phyloP scores from a whole-genome alignment of 257 asterid genomes.

The Solanum piurae region DNA sequence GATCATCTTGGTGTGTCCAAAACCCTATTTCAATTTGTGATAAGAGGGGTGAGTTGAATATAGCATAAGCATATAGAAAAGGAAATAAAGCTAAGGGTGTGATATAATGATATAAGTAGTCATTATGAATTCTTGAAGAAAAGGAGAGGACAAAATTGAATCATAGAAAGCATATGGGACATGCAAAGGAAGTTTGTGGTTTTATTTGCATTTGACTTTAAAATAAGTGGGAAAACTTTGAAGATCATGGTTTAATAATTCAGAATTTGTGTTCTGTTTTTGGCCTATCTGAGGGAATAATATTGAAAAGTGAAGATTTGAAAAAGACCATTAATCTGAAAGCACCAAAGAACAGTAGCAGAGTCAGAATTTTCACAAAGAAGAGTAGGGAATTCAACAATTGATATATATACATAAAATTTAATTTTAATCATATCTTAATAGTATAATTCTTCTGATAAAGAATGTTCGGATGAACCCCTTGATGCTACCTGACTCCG shows the following conservation, averaged over 20 bases:
- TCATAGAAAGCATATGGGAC: neutral
- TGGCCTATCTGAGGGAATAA: neutral
- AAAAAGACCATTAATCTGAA: neutral
- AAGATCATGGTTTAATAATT: conserved; percentile 4
- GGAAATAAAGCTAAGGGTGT: neutral
- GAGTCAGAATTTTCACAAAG: neutral
- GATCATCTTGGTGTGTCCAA: neutral
- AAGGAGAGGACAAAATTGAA: conserved; percentile 23
- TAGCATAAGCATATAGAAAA: neutral
- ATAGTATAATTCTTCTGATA: no score
- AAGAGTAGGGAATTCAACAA: no score
- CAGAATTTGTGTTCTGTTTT: conserved; percentile 13
- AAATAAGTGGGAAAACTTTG: conserved; percentile 10
- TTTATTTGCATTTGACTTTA: conserved; percentile 7
- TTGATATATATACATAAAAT: no score
- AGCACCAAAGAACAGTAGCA: neutral
- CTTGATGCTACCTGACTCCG: neutral
- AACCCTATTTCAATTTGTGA: neutral
- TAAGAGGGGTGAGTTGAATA: neutral
- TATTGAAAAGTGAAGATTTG: neutral
- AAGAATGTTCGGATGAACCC: no score
- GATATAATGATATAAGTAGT: neutral
- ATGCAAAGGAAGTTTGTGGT: conserved; percentile 1
- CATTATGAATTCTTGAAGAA: conserved; percentile 3
- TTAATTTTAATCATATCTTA: no score